Base-by-base conservation (phyloP, 768 basidiomycete species). In the Mycena maculata region DNA sequence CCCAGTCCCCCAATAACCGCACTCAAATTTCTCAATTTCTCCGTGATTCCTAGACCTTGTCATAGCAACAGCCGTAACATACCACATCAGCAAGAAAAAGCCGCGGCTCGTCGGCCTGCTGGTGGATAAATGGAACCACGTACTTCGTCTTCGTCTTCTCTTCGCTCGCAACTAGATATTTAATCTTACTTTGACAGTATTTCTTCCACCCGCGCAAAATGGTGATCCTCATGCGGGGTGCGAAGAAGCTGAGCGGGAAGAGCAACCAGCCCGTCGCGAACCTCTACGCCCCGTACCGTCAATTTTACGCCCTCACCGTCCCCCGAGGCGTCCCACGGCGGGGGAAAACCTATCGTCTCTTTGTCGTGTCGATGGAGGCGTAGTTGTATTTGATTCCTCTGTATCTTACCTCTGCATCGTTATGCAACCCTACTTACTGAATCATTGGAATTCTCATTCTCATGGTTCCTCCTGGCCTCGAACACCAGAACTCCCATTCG, bases 61-160 rank as follows among this genome's bases (percentile, higher is more conserved):
- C 1, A 49, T 70, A 28, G 53, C 74, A 9, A 60, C 76, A 76
- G 80, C 80, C 69, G 74, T 75, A 39, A 49, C 80, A 28, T 63
- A 75, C 50, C 73, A 71, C 59, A 74, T 78, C 63, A 76, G 73
- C 31, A 56, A 64, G 31, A 74, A 73, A 15, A 86, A 83, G 70
- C 70, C 74, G 0, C 72, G 70, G 1, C 78, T 81, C 2, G 83
- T 83, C 15, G 79, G 77, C 12, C 77, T 85, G 23, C 59, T 84
- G 1, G 73, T 88, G 20, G 82, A 84, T 56, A 74, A 76, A 57
- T 88, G 87, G 87, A 88, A 88, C 63, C 79, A 84, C 42, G 87
- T 86, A 25, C 54, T 48, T 27, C 52, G 18, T 18, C n/a, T n/a
- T n/a, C n/a, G n/a, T n/a, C n/a, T n/a, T n/a, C n/a, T n/a, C n/a